Evolutionary conservation across 2,329 filamentous ascomycete species (phyloP), one percentile per base, ranked within the genome.

Genomic region (Trichophyton verrucosum): DNA sequence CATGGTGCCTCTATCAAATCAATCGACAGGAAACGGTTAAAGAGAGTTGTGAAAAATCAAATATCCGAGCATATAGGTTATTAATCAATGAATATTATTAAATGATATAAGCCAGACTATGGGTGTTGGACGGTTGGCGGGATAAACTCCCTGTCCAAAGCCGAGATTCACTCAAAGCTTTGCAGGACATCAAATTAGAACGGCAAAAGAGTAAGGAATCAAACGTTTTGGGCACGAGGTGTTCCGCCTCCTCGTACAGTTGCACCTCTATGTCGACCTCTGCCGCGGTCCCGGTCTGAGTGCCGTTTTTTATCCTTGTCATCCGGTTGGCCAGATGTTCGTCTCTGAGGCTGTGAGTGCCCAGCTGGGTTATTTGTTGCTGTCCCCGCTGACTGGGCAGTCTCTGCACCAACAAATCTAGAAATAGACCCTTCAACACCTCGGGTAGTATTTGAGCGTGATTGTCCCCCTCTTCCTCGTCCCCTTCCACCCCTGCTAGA

Each of bases 401-500:
- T 7, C 13, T 22, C 51, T 55, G 24, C 51, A 17, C 51, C n/a
- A 22, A 11, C 15, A 1, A 15, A n/a, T 36, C n/a, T 33, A 9
- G 51, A 22, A 36, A 8, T 2, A 17, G 24, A 17, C 3, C 27
- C 27, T 55, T 36, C 51, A 11, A n/a, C 27, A 4, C 11, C 8
- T 11, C 27, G 24, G 15, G 51, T 13, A 33, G n/a, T 36, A 8
- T 40, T 11, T 44, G 27, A 6, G 13, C 57, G 33, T 15, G 24
- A 40, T 11, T 46, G 20, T 7, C 57, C 57, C 17, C 57, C 44
- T 44, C 57, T 46, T 20, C 40, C 42, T 46, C 57, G 24, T 62
- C 65, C 42, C 60, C 59, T 27, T 60, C 66, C 38, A 33, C 44
- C 61, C 61, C 53, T 57, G 59, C 22, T 56, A 3, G 55, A 22